A percentile compares a stretch with the other conserved stretches of the same genome.
Evolutionary conservation across 2,329 filamentous ascomycete species (phyloP).

Genomic region (Niveomyces coronatus): DNA sequence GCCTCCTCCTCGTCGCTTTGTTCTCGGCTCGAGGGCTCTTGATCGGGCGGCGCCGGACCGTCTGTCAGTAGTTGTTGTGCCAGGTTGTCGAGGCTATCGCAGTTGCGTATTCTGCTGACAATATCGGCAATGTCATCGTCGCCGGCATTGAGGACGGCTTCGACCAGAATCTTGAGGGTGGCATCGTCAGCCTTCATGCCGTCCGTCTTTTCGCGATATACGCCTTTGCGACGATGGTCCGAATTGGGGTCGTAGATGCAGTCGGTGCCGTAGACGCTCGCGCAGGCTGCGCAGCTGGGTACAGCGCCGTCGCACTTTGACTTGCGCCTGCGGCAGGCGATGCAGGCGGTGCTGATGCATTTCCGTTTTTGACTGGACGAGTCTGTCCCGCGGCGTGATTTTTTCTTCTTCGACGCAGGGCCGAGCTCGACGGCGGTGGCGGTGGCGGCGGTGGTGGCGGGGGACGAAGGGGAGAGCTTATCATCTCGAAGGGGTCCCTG

Average conservation of each 20-base stretch:
- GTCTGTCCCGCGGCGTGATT: slow-evolving; percentile 38
- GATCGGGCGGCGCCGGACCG: background rate
- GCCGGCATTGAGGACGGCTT: slow-evolving; percentile 82
- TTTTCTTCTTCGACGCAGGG: slow-evolving; percentile 31
- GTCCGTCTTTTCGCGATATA: slow-evolving; percentile 90
- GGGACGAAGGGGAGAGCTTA: background rate
- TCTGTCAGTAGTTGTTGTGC: slow-evolving; percentile 41
- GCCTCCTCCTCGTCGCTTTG: slow-evolving; percentile 31
- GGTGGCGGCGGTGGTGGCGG: too few relatives aligned
- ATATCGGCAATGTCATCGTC: slow-evolving; percentile 77
- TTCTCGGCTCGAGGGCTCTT: slow-evolving; percentile 17
- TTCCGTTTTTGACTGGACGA: slow-evolving; percentile 52
- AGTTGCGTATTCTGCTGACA: slow-evolving; percentile 79
- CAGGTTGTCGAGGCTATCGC: slow-evolving; percentile 54
- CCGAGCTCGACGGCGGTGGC: slow-evolving; percentile 1
- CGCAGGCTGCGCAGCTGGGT: slow-evolving; percentile 90
- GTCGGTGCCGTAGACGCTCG: slow-evolving; percentile 81
- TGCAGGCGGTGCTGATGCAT: slow-evolving; percentile 76
- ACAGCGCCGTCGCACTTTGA: slow-evolving; percentile 87
- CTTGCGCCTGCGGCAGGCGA: slow-evolving; percentile 69
- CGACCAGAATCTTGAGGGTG: slow-evolving; percentile 83
- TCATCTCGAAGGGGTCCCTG: too few relatives aligned
- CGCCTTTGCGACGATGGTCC: slow-evolving; percentile 90
- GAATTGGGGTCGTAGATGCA: slow-evolving; percentile 95
- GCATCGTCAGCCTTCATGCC: slow-evolving; percentile 77